Base-by-base conservation (phyloP, 176 grass and related monocot species). In the Lolium rigidum region DNA sequence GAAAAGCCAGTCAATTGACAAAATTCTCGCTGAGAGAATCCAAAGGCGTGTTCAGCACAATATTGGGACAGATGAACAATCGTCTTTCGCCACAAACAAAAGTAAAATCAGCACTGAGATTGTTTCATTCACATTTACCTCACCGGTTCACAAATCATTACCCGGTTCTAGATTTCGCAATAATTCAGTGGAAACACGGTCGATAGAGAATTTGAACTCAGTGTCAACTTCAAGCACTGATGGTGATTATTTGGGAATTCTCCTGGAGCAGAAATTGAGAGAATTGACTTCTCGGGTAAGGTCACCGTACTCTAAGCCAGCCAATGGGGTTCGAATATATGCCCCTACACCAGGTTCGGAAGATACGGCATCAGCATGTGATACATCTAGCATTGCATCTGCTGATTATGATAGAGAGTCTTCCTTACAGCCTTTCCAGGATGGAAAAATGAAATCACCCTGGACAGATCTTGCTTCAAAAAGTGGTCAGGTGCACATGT, bases 61-160 rank as follows among this genome's bases (percentile, higher is more conserved):
- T 82, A 77, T 93, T 92, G 90, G 95, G 77, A 79, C 89, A 52
- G 97, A 91, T 73, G 87, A 91, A 20, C 90, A 91, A 44, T 70
- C 82, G 41, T 80, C 82, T 87, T 81, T 71, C 74, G 71, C 74
- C 24, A 76, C 77, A 15, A 80, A 83, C 68, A 94, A 90, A 82
- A 95, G 75, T 82, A 94, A 84, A 87, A 57, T 78, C 24, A 82
- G 82, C 83, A 93, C 89, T 77, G 92, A 99, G 51, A 92, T 99
- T 78, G 94, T 99, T 84, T 99, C 94, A 9, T 99, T 99, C 78
- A 96, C 97, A 80, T 94, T 99, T 84, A 99, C 92, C 14, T 94
- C 97, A 55, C 94, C 97, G 64, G 83, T 94, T 83, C 82, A 90
- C 87, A 99, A 91, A 88, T 70, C 84, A 88, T 77, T 80, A 28